Percentiles rank a stretch among this genome's conserved stretches.
Evolutionary conservation across 73 alveolate species (phyloP).

Genomic region (Blepharisma japonicum): DNA sequence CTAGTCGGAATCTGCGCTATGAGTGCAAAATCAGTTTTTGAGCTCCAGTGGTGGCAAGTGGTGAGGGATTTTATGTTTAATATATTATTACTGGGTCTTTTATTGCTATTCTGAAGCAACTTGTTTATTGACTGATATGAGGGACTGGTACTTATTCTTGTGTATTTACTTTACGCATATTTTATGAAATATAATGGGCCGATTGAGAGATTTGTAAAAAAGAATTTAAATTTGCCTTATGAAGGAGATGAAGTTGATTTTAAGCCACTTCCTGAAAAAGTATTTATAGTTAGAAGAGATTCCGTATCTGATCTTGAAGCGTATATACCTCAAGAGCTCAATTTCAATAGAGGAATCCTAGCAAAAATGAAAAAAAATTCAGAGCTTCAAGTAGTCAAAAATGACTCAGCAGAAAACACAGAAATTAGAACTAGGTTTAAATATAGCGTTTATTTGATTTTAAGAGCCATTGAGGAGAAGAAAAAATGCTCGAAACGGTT

Average conservation of each 20-base stretch:
- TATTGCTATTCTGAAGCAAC: not conserved
- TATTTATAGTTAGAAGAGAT: not conserved
- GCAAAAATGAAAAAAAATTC: constrained; percentile 17
- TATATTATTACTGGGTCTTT: not conserved
- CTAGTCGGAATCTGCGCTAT: constrained; percentile 14
- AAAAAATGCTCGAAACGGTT: not conserved
- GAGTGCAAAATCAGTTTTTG: not conserved
- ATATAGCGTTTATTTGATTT: not conserved
- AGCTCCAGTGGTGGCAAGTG: constrained; percentile 33
- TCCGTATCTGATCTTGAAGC: not conserved
- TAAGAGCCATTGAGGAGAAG: constrained; percentile 21
- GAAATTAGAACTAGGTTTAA: constrained; percentile 1
- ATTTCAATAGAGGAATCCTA: constrained; percentile 18
- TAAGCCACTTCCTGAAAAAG: constrained; percentile 10
- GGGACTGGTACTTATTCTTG: not conserved
- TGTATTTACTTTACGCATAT: not conserved
- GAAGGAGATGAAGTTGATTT: constrained; percentile 23
- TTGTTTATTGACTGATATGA: constrained; percentile 14
- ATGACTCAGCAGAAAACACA: not conserved
- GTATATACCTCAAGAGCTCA: constrained; percentile 15
- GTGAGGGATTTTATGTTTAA: constrained; percentile 15
- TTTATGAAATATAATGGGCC: not conserved
- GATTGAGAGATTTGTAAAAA: constrained; percentile 21
- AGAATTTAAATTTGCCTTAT: not conserved
- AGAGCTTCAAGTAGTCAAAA: constrained; percentile 18